Evolutionary conservation across 1,284 basidiomycete genomes (phyloP), one percentile per base, ranked within the genome.

Genomic region (Rhodotorula sp.): DNA sequence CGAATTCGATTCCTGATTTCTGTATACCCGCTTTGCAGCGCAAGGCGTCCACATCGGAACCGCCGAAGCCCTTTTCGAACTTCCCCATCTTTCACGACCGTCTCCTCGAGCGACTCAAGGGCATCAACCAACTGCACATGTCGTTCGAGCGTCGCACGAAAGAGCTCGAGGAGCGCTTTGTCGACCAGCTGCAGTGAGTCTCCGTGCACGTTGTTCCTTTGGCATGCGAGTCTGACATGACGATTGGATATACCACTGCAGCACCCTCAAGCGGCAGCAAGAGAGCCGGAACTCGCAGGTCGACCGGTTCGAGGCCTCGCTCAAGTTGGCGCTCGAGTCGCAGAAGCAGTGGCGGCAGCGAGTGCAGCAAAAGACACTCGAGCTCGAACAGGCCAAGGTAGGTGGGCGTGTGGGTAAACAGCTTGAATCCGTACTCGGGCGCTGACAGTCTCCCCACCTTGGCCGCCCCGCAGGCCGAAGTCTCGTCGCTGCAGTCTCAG

Each of bases 41-140:
- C 48, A 76, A 69, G 33, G 54, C 62, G 49, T 62, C 66, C n/a
- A 53, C 70, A 66, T 44, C 62, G 20, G 57, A 60, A 18, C 87
- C 88, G 0, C 90, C 90, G 4, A 93, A 93, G 78, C 92, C 93
- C 0, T 93, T 91, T 80, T 91, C 91, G 46, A 95, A 64, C 66
- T 98, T 98, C 79, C 83, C 85, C 72, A 89, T 94, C 68, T 98
- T 99, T 85, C 92, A 95, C 76, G 93, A 97, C 80, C 93, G 92
- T 74, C 86, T 99, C n/a, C 88, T 96, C 77, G 87, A 88, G 1
- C 87, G 94, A 12, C 84, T 99, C 60, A 91, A 93, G 76, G 84
- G 87, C 0, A 86, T 98, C 68, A 89, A 87, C 60, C 87, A 91
- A 71, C 89, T 96, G 49, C 89, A 94, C 79, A 79, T 86, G 37